phyloP scores from a whole-genome alignment of 1,284 basidiomycete genomes.

The Ceratobasidium sp. region DNA sequence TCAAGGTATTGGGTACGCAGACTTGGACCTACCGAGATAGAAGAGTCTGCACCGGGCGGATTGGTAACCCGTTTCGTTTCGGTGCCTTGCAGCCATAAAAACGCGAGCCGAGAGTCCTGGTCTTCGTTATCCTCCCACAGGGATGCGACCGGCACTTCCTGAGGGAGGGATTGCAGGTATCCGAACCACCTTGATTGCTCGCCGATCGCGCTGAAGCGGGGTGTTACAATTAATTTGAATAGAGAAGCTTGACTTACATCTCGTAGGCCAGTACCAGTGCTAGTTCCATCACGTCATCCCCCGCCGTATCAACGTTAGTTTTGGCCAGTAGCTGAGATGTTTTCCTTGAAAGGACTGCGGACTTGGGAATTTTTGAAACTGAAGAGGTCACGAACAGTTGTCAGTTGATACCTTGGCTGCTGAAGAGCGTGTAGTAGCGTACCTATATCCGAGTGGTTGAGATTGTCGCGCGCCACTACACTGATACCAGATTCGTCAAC shows the following conservation, averaged over 20 bases:
- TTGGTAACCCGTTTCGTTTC: constrained; percentile 54
- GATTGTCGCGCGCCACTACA: constrained; percentile 16
- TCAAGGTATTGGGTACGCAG: background rate
- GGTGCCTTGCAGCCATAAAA: constrained; percentile 55
- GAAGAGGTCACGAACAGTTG: constrained; percentile 1
- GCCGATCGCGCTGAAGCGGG: constrained; percentile 46
- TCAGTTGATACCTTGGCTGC: background rate
- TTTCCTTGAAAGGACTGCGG: constrained; percentile 66
- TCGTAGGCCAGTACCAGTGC: constrained; percentile 68
- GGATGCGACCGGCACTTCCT: constrained; percentile 63
- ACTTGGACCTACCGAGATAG: constrained; percentile 29
- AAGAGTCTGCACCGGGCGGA: background rate
- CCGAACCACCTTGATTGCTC: constrained; percentile 65
- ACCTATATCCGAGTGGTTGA: constrained; percentile 29
- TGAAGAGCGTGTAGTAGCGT: background rate
- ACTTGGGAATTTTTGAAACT: constrained; percentile 74
- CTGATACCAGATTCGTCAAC: constrained; percentile 13
- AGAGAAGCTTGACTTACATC: constrained; percentile 57
- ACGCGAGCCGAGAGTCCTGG: constrained; percentile 42
- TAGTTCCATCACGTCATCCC: constrained; percentile 64
- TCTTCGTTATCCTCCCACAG: constrained; percentile 61
- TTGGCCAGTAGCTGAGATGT: constrained; percentile 61
- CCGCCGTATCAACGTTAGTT: constrained; percentile 58
- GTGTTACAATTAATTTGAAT: constrained; percentile 8
- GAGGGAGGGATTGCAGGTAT: constrained; percentile 71